phyloP scores from a whole-genome alignment of 2,329 filamentous ascomycete species.

The Metarhizium guizhouense region DNA sequence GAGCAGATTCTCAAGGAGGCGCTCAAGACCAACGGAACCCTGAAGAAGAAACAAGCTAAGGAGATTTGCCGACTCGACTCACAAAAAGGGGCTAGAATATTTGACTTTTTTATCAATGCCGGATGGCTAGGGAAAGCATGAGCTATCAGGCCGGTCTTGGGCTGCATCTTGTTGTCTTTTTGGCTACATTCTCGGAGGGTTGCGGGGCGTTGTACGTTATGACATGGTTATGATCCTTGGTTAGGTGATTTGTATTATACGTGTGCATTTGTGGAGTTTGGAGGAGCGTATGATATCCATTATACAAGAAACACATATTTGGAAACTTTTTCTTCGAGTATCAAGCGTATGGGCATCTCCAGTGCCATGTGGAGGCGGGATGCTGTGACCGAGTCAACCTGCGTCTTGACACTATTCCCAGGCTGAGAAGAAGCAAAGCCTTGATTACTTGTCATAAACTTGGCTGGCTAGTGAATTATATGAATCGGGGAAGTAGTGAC shows the following conservation, averaged over 20 bases:
- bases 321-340: not conserved
- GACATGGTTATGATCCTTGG: not conserved
- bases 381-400: no score
- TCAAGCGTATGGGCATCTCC: not conserved
- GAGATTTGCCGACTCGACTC: constrained; percentile 78
- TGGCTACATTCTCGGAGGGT: not conserved
- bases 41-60: constrained; percentile 92
- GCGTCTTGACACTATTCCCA: no score
- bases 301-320: not conserved
- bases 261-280: not conserved
- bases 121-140: constrained; percentile 86
- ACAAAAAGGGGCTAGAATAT: constrained; percentile 76
- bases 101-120: constrained; percentile 88
- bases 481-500: no score
- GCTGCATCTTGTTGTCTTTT: not conserved
- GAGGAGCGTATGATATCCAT: constrained; percentile 3
- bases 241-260: not conserved
- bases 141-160: constrained; percentile 2
- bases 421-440: no score
- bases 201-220: not conserved
- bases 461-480: no score
- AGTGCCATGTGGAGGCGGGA: not conserved
- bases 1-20: constrained; percentile 87
- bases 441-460: no score
- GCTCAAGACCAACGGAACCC: constrained; percentile 72